These are phyloP conservation scores for Boletus huronensis DNA, from an alignment of 768 basidiomycete genomes.

Conservation along the genomic window DNA sequence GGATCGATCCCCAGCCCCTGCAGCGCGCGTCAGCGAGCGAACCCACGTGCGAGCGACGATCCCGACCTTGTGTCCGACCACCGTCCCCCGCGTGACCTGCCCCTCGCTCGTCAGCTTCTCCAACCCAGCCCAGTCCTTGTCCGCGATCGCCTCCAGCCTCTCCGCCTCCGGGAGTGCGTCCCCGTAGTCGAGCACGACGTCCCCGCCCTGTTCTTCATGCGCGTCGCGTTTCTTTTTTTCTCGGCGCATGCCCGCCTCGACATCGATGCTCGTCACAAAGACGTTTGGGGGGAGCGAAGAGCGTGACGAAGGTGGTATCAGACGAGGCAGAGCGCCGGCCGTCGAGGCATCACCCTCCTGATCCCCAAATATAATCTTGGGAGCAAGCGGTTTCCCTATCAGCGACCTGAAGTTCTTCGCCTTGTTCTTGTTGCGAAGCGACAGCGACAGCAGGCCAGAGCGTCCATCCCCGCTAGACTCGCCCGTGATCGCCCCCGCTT, in stretches of 20 bases:
- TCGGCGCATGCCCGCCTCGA: slow-evolving; percentile 44
- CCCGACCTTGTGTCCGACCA: slow-evolving; percentile 52
- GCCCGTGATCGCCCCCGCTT: neutral
- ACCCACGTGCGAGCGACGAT: neutral
- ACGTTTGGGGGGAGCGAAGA: slow-evolving; percentile 54
- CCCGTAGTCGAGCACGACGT: slow-evolving; percentile 13
- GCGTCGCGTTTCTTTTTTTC: slow-evolving; percentile 37
- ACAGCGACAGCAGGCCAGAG: slow-evolving; percentile 38
- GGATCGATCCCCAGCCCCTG: too few relatives aligned
- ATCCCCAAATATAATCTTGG: slow-evolving; percentile 53
- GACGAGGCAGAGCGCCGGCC: slow-evolving; percentile 26
- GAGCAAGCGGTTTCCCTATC: slow-evolving; percentile 39
- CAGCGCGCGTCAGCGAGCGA: neutral
- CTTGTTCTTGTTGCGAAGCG: slow-evolving; percentile 72
- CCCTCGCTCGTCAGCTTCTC: slow-evolving; percentile 20
- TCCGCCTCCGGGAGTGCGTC: neutral
- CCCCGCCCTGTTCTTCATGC: slow-evolving; percentile 32
- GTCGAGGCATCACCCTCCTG: slow-evolving; percentile 4
- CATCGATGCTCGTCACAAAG: slow-evolving; percentile 71
- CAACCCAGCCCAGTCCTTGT: slow-evolving; percentile 21
- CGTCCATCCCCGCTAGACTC: slow-evolving; percentile 15
- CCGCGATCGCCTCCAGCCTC: slow-evolving; percentile 9
- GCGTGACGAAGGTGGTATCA: slow-evolving; percentile 65
- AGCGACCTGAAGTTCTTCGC: slow-evolving; percentile 60
- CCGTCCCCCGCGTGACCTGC: slow-evolving; percentile 28